phyloP scores from a whole-genome alignment of 768 basidiomycete species.

The Russula lepida region DNA sequence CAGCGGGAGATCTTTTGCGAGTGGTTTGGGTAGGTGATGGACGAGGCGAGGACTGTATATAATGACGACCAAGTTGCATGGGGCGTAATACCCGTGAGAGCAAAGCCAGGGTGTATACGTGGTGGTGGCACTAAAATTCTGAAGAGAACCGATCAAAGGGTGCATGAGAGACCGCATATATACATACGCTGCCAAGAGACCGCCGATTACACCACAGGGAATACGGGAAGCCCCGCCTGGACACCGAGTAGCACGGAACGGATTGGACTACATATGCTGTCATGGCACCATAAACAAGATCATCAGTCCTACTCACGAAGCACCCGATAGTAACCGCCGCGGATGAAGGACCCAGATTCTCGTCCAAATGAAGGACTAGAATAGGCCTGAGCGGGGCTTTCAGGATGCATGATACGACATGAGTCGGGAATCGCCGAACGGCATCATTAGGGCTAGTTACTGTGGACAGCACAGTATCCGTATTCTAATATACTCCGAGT shows the following conservation, averaged over 20 bases:
- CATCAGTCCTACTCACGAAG: background rate
- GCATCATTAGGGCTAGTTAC: background rate
- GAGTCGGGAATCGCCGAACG: background rate
- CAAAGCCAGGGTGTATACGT: constrained; percentile 45
- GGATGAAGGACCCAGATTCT: background rate
- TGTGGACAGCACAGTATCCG: background rate
- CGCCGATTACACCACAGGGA: background rate
- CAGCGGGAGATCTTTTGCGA: constrained; percentile 42
- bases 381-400: background rate
- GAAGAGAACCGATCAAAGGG: background rate
- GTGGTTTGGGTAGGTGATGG: constrained; percentile 21
- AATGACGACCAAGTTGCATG: constrained; percentile 47
- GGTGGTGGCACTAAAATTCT: constrained; percentile 1
- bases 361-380: background rate
- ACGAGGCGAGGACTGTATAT: constrained; percentile 22
- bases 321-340: no score
- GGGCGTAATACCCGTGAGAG: constrained; percentile 41
- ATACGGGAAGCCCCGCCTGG: background rate
- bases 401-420: background rate
- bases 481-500: background rate
- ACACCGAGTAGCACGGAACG: background rate
- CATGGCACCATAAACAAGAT: background rate
- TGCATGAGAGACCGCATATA: background rate
- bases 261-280: background rate
- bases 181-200: background rate